Conservation (phyloP, 1,284 basidiomycete species). For the Tranzscheliella williamsii region DNA sequence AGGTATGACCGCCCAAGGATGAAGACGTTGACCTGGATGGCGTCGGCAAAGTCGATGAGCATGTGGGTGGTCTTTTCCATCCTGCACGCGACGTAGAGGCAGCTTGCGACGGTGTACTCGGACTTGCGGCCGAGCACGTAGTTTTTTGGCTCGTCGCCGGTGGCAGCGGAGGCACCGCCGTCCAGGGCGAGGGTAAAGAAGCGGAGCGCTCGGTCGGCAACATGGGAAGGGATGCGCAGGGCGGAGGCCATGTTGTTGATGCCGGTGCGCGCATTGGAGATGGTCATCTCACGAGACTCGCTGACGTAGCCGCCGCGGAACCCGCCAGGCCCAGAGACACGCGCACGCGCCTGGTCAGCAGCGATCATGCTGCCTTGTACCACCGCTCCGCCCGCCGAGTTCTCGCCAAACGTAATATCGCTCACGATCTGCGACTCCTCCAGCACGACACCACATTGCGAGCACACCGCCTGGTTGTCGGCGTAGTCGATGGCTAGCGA, state of each 20-base stretch:
- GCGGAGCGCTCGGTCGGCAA: conserved; percentile 79
- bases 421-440: conserved; percentile 94
- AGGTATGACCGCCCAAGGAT: conserved; percentile 95
- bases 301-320: conserved; percentile 56
- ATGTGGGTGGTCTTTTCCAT: conserved; percentile 88
- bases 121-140: conserved; percentile 74
- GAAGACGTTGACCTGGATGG: conserved; percentile 82
- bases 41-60: conserved; percentile 87
- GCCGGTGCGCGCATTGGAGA: conserved; percentile 79
- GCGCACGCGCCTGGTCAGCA: conserved; percentile 73
- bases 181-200: conserved; percentile 92
- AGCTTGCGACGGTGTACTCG: conserved; percentile 90
- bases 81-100: conserved; percentile 90
- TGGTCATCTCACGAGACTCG: conserved; percentile 75
- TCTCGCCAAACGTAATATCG: conserved; percentile 91
- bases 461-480: conserved; percentile 52
- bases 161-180: conserved; percentile 64
- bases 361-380: conserved; percentile 94
- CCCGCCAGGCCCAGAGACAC: conserved; percentile 52
- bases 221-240: conserved; percentile 76
- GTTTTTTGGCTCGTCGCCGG: conserved; percentile 52
- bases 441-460: conserved; percentile 67
- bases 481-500: conserved; percentile 50
- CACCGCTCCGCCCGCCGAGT: conserved; percentile 85
- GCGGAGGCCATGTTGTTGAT: conserved; percentile 80